Evolutionary conservation across 2,329 filamentous ascomycete genomes (phyloP), one percentile per base, ranked within the genome.

Genomic region (Orbilia ellipsospora): DNA sequence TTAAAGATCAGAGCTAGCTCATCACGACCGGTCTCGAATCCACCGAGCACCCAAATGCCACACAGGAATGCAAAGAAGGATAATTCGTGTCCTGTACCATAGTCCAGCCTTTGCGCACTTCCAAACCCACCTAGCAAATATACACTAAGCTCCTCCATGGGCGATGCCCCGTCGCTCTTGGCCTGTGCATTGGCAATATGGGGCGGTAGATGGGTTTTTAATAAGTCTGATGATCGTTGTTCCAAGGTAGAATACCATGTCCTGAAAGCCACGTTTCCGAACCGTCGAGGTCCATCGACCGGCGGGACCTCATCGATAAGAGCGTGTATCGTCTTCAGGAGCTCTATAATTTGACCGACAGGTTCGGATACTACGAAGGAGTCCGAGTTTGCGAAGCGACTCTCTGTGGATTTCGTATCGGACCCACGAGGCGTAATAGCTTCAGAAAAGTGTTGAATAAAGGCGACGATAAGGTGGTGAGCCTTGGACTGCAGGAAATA

Each of bases 61-160:
- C 89, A 94, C 4, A 99, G 82, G 77, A 99, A 99, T 0, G 95
- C 94, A 6, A 98, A 82, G 80, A 99, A 99, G 83, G 92, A 97
- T 61, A 99, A 84, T 81, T 99, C 95, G 82, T 99, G 95, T 0
- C 95, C 95, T 0, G 95, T 98, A 1, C 95, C 95, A 81, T 97
- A 99, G 83, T 99, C 95, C 26, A 99, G 85, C 64, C 95, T 86
- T 80, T 97, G 93, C 0, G 92, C 83, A 80, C 93, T 98, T 2
- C 95, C 95, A 83, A 97, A 97, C 3, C 88, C 88, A 13, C 93
- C 94, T 2, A 96, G 82, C 0, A 99, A 87, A 81, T 99, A 99
- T 50, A 88, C 86, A 69, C 85, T 86, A 7, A 97, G 83, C 82
- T 98, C 94, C 56, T 87, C 86, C 78, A 86, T 85, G 4, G 88